Conservation (phyloP, 1,284 basidiomycete species). For the Cryptococcus sp. region DNA sequence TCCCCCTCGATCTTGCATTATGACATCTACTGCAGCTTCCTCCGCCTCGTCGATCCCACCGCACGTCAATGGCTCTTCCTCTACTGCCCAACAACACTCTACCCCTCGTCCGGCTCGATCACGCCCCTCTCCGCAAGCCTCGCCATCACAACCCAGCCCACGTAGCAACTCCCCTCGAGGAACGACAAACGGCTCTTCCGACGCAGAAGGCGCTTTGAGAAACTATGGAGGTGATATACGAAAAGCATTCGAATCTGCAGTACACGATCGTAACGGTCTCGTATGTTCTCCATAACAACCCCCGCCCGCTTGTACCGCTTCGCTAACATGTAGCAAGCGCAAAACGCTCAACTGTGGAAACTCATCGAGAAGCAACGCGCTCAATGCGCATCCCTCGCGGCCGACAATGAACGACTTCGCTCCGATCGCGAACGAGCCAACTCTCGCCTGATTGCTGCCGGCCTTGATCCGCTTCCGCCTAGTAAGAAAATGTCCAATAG, state of each 20-base stretch:
- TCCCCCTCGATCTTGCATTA: not conserved
- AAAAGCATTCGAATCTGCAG: not conserved
- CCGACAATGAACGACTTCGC: constrained; percentile 61
- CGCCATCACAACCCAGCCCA: not conserved
- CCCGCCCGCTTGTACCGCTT: too few relatives aligned
- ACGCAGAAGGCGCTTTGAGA: not conserved
- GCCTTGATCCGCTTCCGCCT: constrained; percentile 25
- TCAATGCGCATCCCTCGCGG: constrained; percentile 34
- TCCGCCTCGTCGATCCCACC: not conserved
- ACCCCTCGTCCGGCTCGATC: not conserved
- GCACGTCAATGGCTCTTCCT: not conserved
- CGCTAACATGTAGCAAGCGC: constrained; percentile 51
- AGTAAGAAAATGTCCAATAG: constrained; percentile 30
- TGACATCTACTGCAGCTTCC: not conserved
- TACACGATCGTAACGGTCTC: not conserved
- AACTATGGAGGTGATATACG: not conserved
- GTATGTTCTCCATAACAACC: too few relatives aligned
- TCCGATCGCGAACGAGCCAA: constrained; percentile 61
- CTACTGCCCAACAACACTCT: not conserved
- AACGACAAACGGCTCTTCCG: not conserved
- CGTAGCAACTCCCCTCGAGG: not conserved
- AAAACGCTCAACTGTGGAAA: constrained; percentile 87
- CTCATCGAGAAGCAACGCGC: constrained; percentile 73
- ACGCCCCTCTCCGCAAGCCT: not conserved
- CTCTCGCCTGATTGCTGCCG: constrained; percentile 25